Conservation (phyloP, 2,329 filamentous ascomycete species). For the Erysiphe pulchra region DNA sequence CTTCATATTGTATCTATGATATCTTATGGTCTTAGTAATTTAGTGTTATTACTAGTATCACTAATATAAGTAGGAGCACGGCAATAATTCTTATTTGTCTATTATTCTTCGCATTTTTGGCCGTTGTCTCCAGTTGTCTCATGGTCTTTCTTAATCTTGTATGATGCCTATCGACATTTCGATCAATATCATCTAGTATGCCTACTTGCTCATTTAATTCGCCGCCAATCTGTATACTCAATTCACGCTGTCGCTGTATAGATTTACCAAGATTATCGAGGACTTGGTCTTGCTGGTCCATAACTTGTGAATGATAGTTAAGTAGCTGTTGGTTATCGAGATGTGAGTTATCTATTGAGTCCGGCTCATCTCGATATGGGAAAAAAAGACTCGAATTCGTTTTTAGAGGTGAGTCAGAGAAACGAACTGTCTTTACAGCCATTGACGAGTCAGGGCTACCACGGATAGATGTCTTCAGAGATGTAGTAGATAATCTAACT, state of each 20-base stretch:
- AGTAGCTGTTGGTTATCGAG: conserved; percentile 72
- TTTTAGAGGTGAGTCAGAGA: conserved; percentile 39
- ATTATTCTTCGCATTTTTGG: conserved; percentile 54
- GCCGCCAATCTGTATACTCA: conserved; percentile 88
- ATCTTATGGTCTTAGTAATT: conserved; percentile 17
- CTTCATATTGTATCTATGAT: not conserved
- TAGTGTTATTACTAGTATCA: conserved; percentile 40
- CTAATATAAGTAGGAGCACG: conserved; percentile 36
- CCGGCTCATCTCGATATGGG: conserved; percentile 46
- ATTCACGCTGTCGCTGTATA: conserved; percentile 70
- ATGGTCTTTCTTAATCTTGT: conserved; percentile 50
- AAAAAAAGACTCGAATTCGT: conserved; percentile 32
- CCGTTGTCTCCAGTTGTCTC: conserved; percentile 43
- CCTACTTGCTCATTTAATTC: conserved; percentile 79
- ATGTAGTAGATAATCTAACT: conserved; percentile 19
- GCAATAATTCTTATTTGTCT: conserved; percentile 58
- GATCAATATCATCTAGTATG: conserved; percentile 74
- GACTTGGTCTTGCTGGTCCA: conserved; percentile 80
- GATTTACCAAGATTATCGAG: conserved; percentile 69
- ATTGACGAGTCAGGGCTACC: conserved; percentile 9
- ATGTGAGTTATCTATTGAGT: conserved; percentile 14
- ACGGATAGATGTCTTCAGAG: conserved; percentile 14
- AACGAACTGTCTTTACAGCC: conserved; percentile 54
- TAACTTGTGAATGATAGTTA: conserved; percentile 52
- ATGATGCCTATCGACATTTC: conserved; percentile 57